Percentiles rank a stretch among this genome's conserved stretches.
Evolutionary conservation across 768 basidiomycete genomes (phyloP).

Genomic region (Termitomyces sp.): DNA sequence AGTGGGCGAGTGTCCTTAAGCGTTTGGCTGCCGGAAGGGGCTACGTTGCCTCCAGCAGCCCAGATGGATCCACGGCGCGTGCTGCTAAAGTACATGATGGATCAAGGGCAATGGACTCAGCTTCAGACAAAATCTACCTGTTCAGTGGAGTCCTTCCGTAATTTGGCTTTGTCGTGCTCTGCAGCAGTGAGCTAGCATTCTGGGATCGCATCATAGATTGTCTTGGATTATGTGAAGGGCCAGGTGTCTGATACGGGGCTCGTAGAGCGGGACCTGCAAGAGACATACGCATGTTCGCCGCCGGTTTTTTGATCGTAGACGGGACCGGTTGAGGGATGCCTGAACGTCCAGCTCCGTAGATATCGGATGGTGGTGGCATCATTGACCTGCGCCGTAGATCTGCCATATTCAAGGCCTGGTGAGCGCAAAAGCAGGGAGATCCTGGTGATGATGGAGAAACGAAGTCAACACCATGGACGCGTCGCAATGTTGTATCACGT

Average conservation of each 20-base stretch:
- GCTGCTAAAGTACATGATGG: conserved; percentile 36
- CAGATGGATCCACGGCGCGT: conserved; percentile 75
- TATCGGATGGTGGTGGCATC: conserved; percentile 49
- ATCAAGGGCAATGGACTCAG: conserved; percentile 4
- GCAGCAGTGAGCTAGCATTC: conserved; percentile 60
- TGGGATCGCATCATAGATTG: conserved; percentile 69
- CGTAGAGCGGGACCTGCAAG: conserved; percentile 72
- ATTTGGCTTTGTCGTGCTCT: conserved; percentile 62
- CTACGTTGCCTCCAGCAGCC: conserved; percentile 46
- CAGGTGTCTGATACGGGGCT: conserved; percentile 38
- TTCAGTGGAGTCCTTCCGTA: conserved; percentile 73
- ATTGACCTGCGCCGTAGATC: conserved; percentile 53
- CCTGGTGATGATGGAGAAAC: background rate
- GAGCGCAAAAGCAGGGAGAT: background rate
- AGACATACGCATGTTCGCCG: conserved; percentile 57
- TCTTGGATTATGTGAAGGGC: conserved; percentile 48
- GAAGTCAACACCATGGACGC: conserved; percentile 16
- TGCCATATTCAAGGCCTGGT: conserved; percentile 6
- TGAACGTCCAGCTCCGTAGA: conserved; percentile 48
- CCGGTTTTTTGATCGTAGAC: conserved; percentile 67
- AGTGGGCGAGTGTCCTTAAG: conserved; percentile 75
- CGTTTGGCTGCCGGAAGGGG: conserved; percentile 48
- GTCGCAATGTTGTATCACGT: conserved; percentile 19
- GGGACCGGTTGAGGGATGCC: conserved; percentile 59
- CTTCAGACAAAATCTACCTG: conserved; percentile 39